Percentiles rank a stretch among this genome's conserved stretches.
These are phyloP conservation scores for Nakazawaea pomicola DNA, from an alignment of 805 yeast genomes.

Conservation along the genomic window DNA sequence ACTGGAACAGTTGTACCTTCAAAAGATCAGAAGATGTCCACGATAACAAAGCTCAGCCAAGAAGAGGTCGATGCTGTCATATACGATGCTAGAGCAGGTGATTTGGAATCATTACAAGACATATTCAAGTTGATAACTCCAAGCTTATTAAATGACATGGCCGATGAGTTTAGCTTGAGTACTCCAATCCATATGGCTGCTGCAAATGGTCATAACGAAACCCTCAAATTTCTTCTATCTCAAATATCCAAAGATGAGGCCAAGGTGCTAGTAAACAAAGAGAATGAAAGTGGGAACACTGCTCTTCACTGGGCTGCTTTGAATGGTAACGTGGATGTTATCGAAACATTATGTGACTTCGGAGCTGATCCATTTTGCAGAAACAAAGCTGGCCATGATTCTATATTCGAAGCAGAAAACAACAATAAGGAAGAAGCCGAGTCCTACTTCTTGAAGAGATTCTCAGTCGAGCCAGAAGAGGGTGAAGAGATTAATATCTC, in stretches of 20 bases:
- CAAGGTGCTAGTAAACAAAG: conserved; percentile 38
- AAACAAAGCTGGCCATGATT: conserved; percentile 75
- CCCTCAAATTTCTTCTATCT: conserved; percentile 54
- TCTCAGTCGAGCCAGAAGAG: conserved; percentile 56
- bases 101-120: conserved; percentile 65
- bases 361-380: conserved; percentile 78
- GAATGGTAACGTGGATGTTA: conserved; percentile 76
- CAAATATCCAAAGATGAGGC: conserved; percentile 42
- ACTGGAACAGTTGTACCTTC: too few species aligned
- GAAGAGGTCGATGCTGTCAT: conserved; percentile 83
- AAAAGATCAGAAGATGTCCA: conserved; percentile 14
- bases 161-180: conserved; percentile 59
- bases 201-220: conserved; percentile 84
- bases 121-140: conserved; percentile 53
- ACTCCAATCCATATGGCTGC: conserved; percentile 94
- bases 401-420: conserved; percentile 84
- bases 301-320: conserved; percentile 95
- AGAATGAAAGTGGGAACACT: conserved; percentile 85
- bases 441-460: conserved; percentile 68
- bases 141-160: conserved; percentile 33
- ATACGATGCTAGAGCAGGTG: conserved; percentile 85
- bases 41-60: conserved; percentile 36
- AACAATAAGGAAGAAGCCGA: conserved; percentile 73
- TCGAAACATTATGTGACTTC: conserved; percentile 66
- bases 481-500: conserved; percentile 37